Evolutionary conservation across 768 basidiomycete genomes (phyloP).

Genomic region (Lentinula detonsa): DNA sequence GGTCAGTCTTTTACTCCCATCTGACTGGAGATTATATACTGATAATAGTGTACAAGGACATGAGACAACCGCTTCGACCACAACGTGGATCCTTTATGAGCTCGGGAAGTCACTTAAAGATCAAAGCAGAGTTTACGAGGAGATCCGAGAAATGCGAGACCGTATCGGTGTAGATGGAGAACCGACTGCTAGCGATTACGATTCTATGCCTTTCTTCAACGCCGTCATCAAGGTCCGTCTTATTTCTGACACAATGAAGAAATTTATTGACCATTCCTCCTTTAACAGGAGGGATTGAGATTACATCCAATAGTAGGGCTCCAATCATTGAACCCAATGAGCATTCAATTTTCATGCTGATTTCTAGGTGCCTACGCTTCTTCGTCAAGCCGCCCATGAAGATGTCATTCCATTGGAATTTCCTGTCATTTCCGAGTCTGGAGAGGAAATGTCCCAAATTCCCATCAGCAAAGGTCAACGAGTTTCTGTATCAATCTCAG

Average conservation of each 20-base stretch:
- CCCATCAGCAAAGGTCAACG: constrained; percentile 45
- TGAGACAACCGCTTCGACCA: constrained; percentile 50
- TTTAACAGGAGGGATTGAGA: constrained; percentile 21
- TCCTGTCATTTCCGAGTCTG: constrained; percentile 40
- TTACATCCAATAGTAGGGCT: constrained; percentile 21
- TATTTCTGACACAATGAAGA: background rate
- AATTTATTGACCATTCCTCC: background rate
- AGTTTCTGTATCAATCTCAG: constrained; percentile 43
- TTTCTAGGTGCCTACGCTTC: background rate
- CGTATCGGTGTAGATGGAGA: constrained; percentile 9
- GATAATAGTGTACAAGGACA: constrained; percentile 18
- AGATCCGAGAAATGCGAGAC: constrained; percentile 31
- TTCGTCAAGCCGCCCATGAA: constrained; percentile 22
- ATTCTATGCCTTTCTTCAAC: constrained; percentile 25
- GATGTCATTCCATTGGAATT: constrained; percentile 53
- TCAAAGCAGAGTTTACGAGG: constrained; percentile 56
- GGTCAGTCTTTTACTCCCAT: constrained; percentile 16
- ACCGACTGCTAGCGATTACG: constrained; percentile 20
- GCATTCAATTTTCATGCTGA: background rate
- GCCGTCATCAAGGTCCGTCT: constrained; percentile 16
- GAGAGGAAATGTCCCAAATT: constrained; percentile 38
- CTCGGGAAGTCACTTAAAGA: constrained; percentile 51
- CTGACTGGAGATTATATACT: background rate
- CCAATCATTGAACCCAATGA: background rate
- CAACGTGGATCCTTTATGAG: constrained; percentile 56